Evolutionary conservation across 352 stramenopile species (phyloP).

Genomic region (Phytophthora fragariae): DNA sequence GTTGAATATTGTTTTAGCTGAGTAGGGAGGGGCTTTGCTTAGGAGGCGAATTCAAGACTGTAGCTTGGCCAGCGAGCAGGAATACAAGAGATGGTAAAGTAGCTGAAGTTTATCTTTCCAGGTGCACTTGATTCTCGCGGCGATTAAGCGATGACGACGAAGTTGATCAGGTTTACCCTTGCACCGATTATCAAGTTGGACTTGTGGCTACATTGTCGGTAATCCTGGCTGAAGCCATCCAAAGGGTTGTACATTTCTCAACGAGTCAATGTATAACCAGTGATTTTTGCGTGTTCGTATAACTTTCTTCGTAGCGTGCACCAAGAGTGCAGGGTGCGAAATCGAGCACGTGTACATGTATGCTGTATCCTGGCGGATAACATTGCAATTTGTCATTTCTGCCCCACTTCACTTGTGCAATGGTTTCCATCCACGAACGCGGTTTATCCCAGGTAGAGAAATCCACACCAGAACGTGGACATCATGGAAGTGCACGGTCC

Average conservation of each 20-base stretch:
- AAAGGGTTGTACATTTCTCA: neutral
- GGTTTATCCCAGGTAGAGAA: neutral
- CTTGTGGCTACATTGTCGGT: constrained; percentile 1
- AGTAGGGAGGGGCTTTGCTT: no score
- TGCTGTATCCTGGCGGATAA: neutral
- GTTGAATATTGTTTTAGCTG: no score
- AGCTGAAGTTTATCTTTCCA: neutral
- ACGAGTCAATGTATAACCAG: neutral
- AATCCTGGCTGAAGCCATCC: neutral
- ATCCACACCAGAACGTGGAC: neutral
- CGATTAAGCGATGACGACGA: neutral
- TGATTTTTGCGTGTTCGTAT: neutral
- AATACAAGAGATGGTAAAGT: neutral
- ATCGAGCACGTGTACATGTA: neutral
- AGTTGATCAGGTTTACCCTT: neutral
- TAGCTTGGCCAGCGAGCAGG: neutral
- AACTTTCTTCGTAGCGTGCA: neutral
- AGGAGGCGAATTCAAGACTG: constrained; percentile 22
- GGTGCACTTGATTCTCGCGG: neutral
- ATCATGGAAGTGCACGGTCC: neutral
- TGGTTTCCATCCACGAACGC: neutral
- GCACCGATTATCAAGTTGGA: neutral
- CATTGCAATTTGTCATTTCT: neutral
- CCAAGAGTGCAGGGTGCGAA: neutral
- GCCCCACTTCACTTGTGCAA: neutral